Conservation (phyloP, 805 yeast genomes). For the Candida michaelii region DNA sequence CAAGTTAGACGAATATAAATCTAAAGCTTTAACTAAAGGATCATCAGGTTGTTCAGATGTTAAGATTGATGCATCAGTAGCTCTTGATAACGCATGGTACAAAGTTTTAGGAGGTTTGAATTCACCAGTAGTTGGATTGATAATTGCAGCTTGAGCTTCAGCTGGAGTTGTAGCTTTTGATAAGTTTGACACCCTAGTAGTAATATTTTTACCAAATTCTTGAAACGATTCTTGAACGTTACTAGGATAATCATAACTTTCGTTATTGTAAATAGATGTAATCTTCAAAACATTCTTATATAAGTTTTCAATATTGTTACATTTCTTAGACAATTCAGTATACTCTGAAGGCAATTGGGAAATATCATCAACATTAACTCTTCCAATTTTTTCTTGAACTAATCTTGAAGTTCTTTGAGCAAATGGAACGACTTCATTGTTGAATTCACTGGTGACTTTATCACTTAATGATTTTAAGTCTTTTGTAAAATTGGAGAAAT, state of each 20-base stretch:
- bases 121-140: constrained; percentile 40
- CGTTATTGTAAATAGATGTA: constrained; percentile 61
- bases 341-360: constrained; percentile 80
- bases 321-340: constrained; percentile 43
- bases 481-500: constrained; percentile 41
- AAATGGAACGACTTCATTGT: constrained; percentile 54
- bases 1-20: constrained; percentile 67
- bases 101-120: constrained; percentile 74
- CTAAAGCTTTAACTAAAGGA: constrained; percentile 61
- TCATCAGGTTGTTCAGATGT: constrained; percentile 41
- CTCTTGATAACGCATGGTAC: constrained; percentile 78
- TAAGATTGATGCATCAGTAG: constrained; percentile 56
- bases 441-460: constrained; percentile 52
- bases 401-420: constrained; percentile 80
- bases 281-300: constrained; percentile 44
- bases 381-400: constrained; percentile 77
- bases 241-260: constrained; percentile 81
- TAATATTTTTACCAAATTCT: constrained; percentile 66
- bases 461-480: constrained; percentile 42
- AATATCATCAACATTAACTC: constrained; percentile 66
- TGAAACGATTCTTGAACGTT: constrained; percentile 72
- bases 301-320: constrained; percentile 41
- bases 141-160: constrained; percentile 76
- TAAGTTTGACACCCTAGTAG: constrained; percentile 62
- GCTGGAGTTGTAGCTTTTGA: constrained; percentile 72